Evolutionary conservation across 805 yeast species (phyloP), one percentile per base, ranked within the genome.

Genomic region (Starmera dryadoides): DNA sequence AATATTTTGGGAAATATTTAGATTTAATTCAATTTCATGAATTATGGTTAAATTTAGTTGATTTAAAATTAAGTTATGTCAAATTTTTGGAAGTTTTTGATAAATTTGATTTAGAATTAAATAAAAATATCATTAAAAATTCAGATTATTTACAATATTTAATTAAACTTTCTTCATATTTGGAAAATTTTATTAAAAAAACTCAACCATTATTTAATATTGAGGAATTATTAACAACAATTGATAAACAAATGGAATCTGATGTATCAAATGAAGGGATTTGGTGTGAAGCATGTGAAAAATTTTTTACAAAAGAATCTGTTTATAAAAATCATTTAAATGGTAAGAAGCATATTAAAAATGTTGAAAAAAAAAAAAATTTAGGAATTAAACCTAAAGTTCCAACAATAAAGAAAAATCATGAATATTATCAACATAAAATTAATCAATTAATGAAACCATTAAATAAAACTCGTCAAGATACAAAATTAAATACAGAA

Each of bases 331-430:
- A 74, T 3, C 97, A 91, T 65, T 58, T 86, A 20, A 43, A 50
- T 1, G 95, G 96, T 1, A 85, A 83, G 54, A 81, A 80, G 48
- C 97, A 91, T 55, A 62, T 68, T 41, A 81, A 77, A 47, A 76
- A 76, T 30, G 53, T 48, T 0, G 50, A 44, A 21, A 21, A 9
- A 21, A 21, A 21, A 21, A 21, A 21, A 20, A 52, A 47, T 17
- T 20, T 32, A 19, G 17, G 17, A 7, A 26, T 5, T 4, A 14
- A 26, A 12, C 12, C 25, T 29, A 15, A 17, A 21, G 20, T 38
- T 40, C 35, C 14, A 29, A 2, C 26, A 22, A 8, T 9, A 29
- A 47, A 54, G 8, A 48, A 47, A 28, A 42, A 51, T 2, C 41
- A 58, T 7, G 48, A 59, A 6, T 45, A 47, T 7, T 48, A 58